Evolutionary conservation across 2,329 filamentous ascomycete species (phyloP).

Genomic region (Alternaria sp.): DNA sequence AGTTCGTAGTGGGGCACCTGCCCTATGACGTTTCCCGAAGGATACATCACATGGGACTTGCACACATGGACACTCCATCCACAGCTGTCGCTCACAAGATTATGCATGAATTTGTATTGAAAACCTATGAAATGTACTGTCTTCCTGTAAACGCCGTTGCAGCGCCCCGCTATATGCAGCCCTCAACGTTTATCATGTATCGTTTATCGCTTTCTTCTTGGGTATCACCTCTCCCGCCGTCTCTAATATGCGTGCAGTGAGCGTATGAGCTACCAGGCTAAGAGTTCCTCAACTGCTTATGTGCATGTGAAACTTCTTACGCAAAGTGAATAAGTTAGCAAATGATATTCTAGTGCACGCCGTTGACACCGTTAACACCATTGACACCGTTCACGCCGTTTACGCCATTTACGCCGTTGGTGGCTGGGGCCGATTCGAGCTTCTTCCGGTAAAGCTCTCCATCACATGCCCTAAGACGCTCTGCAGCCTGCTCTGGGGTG

Average conservation of each 20-base stretch:
- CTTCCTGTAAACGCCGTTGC: not conserved
- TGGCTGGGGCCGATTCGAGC: conserved; percentile 22
- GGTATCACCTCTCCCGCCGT: not conserved
- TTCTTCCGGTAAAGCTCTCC: conserved; percentile 84
- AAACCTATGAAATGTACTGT: not conserved
- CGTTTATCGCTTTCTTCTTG: conserved; percentile 4
- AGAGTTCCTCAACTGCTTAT: not conserved
- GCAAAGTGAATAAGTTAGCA: not conserved
- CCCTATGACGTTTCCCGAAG: conserved; percentile 15
- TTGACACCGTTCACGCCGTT: conserved; percentile 29
- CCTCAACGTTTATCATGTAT: not conserved
- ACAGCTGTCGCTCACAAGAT: not conserved
- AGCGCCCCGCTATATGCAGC: conserved; percentile 1
- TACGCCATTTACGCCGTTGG: conserved; percentile 30
- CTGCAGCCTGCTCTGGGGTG: conserved; percentile 93
- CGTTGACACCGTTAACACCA: conserved; percentile 18
- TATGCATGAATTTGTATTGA: not conserved
- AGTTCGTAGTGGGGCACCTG: conserved; percentile 10
- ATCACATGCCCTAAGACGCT: conserved; percentile 75
- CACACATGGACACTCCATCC: not conserved
- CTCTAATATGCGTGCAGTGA: not conserved
- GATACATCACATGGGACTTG: conserved; percentile 1
- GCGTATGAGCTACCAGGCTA: conserved; percentile 1
- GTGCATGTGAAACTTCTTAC: not conserved
- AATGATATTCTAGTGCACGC: not conserved